These are phyloP conservation scores for Zoysia japonica DNA, from an alignment of 176 grass and related monocot species.

Conservation along the genomic window DNA sequence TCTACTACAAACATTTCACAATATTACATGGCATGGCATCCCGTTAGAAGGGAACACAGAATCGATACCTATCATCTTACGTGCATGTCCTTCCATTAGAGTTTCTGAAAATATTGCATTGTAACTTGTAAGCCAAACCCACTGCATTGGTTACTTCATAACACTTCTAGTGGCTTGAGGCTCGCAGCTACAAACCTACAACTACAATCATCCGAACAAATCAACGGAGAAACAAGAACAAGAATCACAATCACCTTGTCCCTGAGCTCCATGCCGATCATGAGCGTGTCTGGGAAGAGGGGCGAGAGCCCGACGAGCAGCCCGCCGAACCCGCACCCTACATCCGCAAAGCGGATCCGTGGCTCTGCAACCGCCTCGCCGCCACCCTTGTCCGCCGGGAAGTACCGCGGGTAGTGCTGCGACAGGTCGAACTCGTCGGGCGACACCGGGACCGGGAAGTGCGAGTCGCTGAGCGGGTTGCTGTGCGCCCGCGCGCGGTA, in stretches of 20 bases:
- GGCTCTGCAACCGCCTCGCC: not conserved
- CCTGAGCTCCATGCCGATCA: slow-evolving; percentile 96
- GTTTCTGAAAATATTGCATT: not conserved
- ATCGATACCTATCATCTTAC: not conserved
- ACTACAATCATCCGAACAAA: not conserved
- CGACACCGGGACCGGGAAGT: slow-evolving; percentile 78
- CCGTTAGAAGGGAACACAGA: not conserved
- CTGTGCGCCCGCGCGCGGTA: slow-evolving; percentile 81
- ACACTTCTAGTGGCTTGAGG: not conserved
- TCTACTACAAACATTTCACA: too few relatives aligned
- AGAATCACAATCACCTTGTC: slow-evolving; percentile 61
- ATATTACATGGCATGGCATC: too few relatives aligned
- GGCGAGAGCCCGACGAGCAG: slow-evolving; percentile 75
- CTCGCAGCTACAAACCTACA: not conserved
- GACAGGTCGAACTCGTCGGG: slow-evolving; percentile 70
- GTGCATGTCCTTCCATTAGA: not conserved
- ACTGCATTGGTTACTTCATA: not conserved
- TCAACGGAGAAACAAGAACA: not conserved
- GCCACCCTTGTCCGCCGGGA: not conserved
- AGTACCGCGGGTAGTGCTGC: slow-evolving; percentile 71
- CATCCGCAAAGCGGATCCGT: slow-evolving; percentile 68
- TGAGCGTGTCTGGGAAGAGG: slow-evolving; percentile 76
- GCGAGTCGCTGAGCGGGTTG: slow-evolving; percentile 94
- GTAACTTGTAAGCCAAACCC: not conserved
- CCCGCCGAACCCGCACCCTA: slow-evolving; percentile 78